phyloP scores from a whole-genome alignment of 768 basidiomycete genomes.

The Termitomyces sp. region DNA sequence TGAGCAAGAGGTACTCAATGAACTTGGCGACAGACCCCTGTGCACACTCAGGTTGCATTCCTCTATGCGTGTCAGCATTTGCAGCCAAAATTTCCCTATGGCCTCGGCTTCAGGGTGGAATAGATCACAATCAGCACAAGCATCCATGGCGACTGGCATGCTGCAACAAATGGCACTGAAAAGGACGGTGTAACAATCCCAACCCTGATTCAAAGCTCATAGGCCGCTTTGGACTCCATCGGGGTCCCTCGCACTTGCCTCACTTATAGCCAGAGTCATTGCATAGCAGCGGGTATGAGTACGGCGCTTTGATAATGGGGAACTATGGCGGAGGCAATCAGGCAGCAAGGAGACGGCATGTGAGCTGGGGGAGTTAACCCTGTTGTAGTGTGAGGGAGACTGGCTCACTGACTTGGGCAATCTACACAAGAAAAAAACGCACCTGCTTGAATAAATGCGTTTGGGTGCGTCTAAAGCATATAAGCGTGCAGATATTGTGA shows the following conservation, averaged over 20 bases:
- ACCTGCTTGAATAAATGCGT: no score
- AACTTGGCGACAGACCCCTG: constrained; percentile 57
- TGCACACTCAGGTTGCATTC: constrained; percentile 31
- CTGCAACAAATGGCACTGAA: constrained; percentile 27
- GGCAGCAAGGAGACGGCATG: no score
- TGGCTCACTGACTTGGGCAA: no score
- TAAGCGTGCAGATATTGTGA: no score
- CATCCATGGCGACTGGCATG: constrained; percentile 23
- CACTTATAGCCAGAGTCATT: constrained; percentile 3
- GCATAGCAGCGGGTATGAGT: no score
- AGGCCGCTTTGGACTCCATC: constrained; percentile 29
- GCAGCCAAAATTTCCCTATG: constrained; percentile 25
- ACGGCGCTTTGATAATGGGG: no score
- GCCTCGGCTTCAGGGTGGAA: constrained; percentile 1
- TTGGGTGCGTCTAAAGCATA: no score
- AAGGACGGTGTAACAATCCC: constrained; percentile 27
- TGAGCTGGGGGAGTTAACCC: no score
- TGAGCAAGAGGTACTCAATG: constrained; percentile 78
- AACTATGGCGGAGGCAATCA: no score
- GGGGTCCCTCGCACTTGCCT: constrained; percentile 9
- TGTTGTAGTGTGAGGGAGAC: no score
- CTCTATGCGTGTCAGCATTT: constrained; percentile 37
- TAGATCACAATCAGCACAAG: constrained; percentile 7
- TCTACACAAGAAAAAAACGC: no score
- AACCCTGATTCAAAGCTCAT: constrained; percentile 74